Evolutionary conservation across 345 rosid genomes (phyloP).

Genomic region (Syzygium jambos): DNA sequence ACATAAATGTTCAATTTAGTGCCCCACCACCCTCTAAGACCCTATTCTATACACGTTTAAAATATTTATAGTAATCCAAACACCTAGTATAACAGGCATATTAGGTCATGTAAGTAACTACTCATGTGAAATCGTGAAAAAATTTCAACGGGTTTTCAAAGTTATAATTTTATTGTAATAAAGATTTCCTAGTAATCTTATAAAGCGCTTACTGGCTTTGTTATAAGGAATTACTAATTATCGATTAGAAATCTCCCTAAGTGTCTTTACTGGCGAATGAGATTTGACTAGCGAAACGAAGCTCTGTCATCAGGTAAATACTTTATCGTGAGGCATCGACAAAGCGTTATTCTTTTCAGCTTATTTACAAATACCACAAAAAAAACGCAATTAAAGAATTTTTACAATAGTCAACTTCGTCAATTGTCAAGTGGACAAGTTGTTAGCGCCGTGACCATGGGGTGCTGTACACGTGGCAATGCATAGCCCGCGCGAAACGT

Average conservation of each 20-base stretch:
- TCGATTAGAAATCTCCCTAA: no score
- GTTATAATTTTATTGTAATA: background rate
- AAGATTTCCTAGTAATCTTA: background rate
- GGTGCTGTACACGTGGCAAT: no score
- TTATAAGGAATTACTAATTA: no score
- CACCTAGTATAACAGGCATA: no score
- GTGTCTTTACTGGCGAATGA: no score
- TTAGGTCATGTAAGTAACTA: background rate
- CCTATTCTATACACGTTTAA: background rate
- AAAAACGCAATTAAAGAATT: no score
- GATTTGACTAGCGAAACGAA: no score
- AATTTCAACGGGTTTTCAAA: accelerated
- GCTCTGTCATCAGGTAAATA: no score
- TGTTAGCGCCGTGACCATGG: no score
- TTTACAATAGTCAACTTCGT: background rate
- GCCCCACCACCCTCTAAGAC: background rate
- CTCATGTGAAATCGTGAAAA: accelerated
- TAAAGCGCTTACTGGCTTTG: no score
- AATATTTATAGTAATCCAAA: accelerated
- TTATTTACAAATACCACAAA: background rate
- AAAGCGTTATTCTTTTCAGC: background rate
- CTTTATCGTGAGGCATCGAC: no score
- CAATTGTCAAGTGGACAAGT: background rate
- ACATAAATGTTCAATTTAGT: accelerated
- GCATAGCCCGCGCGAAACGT: accelerated